Base-by-base conservation (phyloP, 352 stramenopile species). In the Globisporangium megalacanthum region DNA sequence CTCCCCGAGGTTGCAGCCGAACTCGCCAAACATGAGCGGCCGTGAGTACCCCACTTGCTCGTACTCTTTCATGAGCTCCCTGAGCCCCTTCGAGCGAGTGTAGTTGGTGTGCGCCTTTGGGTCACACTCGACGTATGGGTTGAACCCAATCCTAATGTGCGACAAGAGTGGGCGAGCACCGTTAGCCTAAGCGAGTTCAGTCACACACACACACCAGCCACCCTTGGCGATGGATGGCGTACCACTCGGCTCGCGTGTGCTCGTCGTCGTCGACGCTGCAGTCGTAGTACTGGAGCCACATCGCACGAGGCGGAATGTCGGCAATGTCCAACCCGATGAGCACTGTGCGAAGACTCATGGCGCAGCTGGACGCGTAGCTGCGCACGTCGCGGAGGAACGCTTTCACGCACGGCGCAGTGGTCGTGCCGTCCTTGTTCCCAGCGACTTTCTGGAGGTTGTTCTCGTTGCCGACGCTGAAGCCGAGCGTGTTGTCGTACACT, bases 81-180 rank as follows among this genome's bases (percentile, higher is more conserved):
- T 50, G 7, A 84, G 58, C 17, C 75, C 75, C 13, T 52, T 60
- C 29, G 75, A 81, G 31, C 80, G 48, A 5, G 41, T 29, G 51
- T 80, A 84, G 50, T 63, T 47, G n/a, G 55, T 64, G 63, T 83
- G 63, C 45, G 51, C 69, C 17, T 39, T 51, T 15, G 67, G 66
- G 36, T 86, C 73, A 36, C 75, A 86, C 60, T 82, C 69, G 19
- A 82, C 71, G 53, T 86, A 83, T 52, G 71, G 71, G 55, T 86
- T 86, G 57, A 77, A 79, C 6, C 73, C 75, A 17, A 80, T 60
- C 75, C 25, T 29, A 4, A 29, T 4, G 1, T 4, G 25, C 25
- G 25, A 29, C 25, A 29, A 4, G 4, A 29, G 4, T 4, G 25
- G 4, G 25, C 25, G 25, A 29, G 25, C 25, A 29, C 25, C 25